Base-by-base conservation (phyloP, 805 yeast genomes). In the Saturnispora saitoi region DNA sequence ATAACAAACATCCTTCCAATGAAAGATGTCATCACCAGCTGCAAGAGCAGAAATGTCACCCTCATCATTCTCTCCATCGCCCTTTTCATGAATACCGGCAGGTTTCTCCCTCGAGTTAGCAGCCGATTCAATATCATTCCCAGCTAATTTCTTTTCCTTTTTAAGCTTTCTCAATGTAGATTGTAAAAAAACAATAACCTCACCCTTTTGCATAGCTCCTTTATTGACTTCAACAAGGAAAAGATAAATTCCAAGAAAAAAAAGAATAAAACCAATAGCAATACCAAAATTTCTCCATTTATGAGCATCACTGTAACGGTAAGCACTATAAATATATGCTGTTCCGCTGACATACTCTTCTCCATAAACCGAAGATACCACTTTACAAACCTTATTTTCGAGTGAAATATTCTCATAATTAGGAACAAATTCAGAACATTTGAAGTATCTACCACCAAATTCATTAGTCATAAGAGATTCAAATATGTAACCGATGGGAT, bases 281-380 rank as follows among this genome's bases (percentile, higher is more conserved):
- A 86, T 81, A 61, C 90, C 95, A 53, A 81, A 75, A 60, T 87
- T 83, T 68, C 95, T 78, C 95, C 95, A 87, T 47, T 76, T 75
- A 64, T 86, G 85, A 22, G 64, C 50, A 56, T 70, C 72, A 41
- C 58, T 62, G 68, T 81, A 87, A 39, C 64, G 60, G 64, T 63
- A 86, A 14, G 81, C 62, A 14, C 54, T 62, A 24, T 43, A 50
- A 48, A 86, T 54, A 58, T 83, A 86, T 32, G 62, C 64, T 54
- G 80, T 77, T 56, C 95, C 95, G 29, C 63, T 57, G 43, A 86
- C 86, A 44, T 54, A 54, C 12, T 59, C 49, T 22, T 62, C 58
- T 38, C 95, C 93, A 1, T 80, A 68, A 2, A 56, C 55, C 11
- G 90, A 69, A 36, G 91, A 89, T 28, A 74, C 74, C 38, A 75